Evolutionary conservation across 2,329 filamentous ascomycete genomes (phyloP).

Genomic region (Alternaria tenuissima): DNA sequence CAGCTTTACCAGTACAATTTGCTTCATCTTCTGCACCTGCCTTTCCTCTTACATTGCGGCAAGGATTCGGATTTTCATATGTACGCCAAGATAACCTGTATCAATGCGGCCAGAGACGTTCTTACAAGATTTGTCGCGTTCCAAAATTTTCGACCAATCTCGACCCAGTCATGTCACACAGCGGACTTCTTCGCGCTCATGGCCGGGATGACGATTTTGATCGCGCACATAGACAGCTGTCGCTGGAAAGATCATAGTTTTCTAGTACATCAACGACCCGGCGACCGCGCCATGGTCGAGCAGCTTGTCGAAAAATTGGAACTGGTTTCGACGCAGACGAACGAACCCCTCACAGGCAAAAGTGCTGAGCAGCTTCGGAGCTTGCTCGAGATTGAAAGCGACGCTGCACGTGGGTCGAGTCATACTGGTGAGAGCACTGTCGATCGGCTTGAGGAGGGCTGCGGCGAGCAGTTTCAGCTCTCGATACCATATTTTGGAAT

Average conservation of each 20-base stretch:
- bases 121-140: slow-evolving; percentile 23
- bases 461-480: slow-evolving; percentile 10
- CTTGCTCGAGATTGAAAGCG: slow-evolving; percentile 27
- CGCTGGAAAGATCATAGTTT: slow-evolving; percentile 2
- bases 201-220: slow-evolving; percentile 26
- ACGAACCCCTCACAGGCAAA: slow-evolving; percentile 19
- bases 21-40: slow-evolving; percentile 27
- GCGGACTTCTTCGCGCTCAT: slow-evolving; percentile 32
- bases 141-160: slow-evolving; percentile 13
- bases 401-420: slow-evolving; percentile 11
- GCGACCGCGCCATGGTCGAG: slow-evolving; percentile 29
- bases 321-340: slow-evolving; percentile 2
- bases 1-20: slow-evolving; percentile 30
- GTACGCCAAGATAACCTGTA: slow-evolving; percentile 18
- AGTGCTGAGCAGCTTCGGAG: slow-evolving; percentile 21
- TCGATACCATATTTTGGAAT: slow-evolving; percentile 44
- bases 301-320: slow-evolving; percentile 23
- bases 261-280: slow-evolving; percentile 22
- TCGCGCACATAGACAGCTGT: slow-evolving; percentile 28
- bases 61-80: slow-evolving; percentile 5
- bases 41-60: slow-evolving; percentile 24
- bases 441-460: background rate
- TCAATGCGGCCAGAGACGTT: slow-evolving; percentile 25
- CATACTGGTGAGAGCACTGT: slow-evolving; percentile 4
- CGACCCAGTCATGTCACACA: slow-evolving; percentile 19